phyloP scores from a whole-genome alignment of 78 protist genomes.

The Anaeramoeba flamelloides region DNA sequence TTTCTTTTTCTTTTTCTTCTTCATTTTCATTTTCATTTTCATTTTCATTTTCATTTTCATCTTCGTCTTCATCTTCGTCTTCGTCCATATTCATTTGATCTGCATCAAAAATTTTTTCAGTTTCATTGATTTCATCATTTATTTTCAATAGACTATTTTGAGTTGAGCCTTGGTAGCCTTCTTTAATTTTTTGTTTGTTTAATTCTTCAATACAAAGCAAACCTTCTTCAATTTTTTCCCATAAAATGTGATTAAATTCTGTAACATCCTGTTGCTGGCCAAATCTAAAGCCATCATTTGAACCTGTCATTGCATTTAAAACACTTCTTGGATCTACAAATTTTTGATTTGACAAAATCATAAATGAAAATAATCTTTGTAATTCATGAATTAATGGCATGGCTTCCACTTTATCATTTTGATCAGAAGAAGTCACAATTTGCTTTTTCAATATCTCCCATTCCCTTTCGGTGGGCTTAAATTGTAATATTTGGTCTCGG shows the following conservation, averaged over 20 bases:
- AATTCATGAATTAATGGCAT: background rate
- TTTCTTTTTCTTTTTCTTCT: background rate
- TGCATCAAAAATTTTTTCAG: background rate
- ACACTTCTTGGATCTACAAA: background rate
- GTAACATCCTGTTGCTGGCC: background rate
- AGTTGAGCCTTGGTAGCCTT: background rate
- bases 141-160: background rate
- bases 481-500: too few species aligned
- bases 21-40: background rate
- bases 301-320: background rate
- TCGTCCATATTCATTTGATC: background rate
- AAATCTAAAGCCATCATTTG: background rate
- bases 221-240: background rate
- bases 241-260: background rate
- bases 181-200: background rate
- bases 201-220: background rate
- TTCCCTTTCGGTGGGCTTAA: too few species aligned
- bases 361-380: background rate
- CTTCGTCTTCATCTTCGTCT: background rate
- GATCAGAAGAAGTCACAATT: too few species aligned
- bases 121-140: background rate
- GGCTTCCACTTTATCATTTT: too few species aligned
- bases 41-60: background rate
- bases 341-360: background rate
- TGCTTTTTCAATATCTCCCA: too few species aligned